Conservation (phyloP, 2,329 filamentous ascomycete genomes). For the Aspergillus ochraceoroseus region DNA sequence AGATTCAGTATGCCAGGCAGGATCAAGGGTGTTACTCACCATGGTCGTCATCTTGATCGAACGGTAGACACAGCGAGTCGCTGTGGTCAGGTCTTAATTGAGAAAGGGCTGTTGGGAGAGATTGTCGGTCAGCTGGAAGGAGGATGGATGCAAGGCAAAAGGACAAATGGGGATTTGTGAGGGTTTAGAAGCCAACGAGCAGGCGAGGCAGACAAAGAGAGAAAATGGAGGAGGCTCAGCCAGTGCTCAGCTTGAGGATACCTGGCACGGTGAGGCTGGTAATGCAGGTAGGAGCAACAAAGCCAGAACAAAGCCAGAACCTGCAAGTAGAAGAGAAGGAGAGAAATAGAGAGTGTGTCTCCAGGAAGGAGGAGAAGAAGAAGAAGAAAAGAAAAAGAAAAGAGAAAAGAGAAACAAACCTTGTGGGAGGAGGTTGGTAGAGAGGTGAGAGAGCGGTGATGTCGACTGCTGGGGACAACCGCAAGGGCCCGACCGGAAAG, state of each 20-base stretch:
- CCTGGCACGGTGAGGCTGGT: slow-evolving; percentile 15
- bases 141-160: neutral
- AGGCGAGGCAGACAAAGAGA: slow-evolving; percentile 9
- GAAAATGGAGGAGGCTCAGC: slow-evolving; percentile 14
- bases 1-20: neutral
- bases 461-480: slow-evolving; percentile 20
- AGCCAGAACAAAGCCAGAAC: neutral
- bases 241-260: slow-evolving; percentile 18
- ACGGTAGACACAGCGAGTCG: slow-evolving; percentile 29
- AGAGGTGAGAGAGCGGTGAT: slow-evolving; percentile 23
- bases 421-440: slow-evolving; percentile 12
- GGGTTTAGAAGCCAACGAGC: too few species aligned
- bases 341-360: too few species aligned
- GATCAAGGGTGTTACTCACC: slow-evolving; percentile 25
- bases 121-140: neutral
- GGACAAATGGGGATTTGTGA: neutral
- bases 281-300: slow-evolving; percentile 5
- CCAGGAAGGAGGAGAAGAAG: neutral
- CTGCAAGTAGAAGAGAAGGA: neutral
- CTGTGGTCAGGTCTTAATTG: slow-evolving; percentile 21
- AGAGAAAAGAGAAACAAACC: slow-evolving; percentile 14
- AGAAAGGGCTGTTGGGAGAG: slow-evolving; percentile 13
- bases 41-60: slow-evolving; percentile 38
- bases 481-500: slow-evolving; percentile 19
- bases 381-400: slow-evolving; percentile 1